Conservation (phyloP, 2,329 filamentous ascomycete species). For the Nothophaeocryptopus gaeumannii region DNA sequence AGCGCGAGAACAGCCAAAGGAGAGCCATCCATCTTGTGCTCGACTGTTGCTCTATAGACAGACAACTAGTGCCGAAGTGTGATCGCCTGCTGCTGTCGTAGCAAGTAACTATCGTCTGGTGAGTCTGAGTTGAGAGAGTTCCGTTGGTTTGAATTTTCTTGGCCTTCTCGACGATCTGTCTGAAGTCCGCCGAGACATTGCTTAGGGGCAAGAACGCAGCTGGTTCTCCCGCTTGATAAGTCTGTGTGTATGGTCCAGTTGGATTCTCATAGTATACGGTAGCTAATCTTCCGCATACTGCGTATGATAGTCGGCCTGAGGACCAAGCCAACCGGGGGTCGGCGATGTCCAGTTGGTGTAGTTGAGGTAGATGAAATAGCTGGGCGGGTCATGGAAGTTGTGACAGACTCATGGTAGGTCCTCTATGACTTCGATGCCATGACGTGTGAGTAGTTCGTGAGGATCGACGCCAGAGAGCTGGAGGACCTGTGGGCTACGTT, state of each 20-base stretch:
- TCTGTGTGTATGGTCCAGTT: constrained; percentile 30
- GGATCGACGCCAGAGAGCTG: constrained; percentile 63
- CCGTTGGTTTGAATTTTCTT: too few relatives aligned
- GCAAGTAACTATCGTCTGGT: too few relatives aligned
- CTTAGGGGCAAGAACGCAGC: constrained; percentile 23
- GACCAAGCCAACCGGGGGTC: constrained; percentile 9
- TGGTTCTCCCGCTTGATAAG: constrained; percentile 16
- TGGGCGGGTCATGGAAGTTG: constrained; percentile 58
- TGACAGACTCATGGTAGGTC: constrained; percentile 61
- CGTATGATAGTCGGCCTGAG: background rate
- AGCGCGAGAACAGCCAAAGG: constrained; percentile 23
- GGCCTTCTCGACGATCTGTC: too few relatives aligned
- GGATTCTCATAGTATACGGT: constrained; percentile 17
- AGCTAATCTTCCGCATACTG: constrained; percentile 7
- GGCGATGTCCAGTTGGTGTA: constrained; percentile 10
- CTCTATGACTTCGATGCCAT: constrained; percentile 52
- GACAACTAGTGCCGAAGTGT: too few relatives aligned
- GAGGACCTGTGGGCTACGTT: constrained; percentile 62
- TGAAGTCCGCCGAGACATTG: constrained; percentile 25
- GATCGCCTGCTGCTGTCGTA: too few relatives aligned
- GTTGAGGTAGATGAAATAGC: constrained; percentile 1
- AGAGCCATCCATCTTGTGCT: background rate
- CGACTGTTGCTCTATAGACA: too few relatives aligned
- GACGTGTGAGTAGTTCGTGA: constrained; percentile 47
- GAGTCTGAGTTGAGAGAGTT: too few relatives aligned